Base-by-base conservation (phyloP, 768 basidiomycete genomes). In the Candolleomyces eurysporus region DNA sequence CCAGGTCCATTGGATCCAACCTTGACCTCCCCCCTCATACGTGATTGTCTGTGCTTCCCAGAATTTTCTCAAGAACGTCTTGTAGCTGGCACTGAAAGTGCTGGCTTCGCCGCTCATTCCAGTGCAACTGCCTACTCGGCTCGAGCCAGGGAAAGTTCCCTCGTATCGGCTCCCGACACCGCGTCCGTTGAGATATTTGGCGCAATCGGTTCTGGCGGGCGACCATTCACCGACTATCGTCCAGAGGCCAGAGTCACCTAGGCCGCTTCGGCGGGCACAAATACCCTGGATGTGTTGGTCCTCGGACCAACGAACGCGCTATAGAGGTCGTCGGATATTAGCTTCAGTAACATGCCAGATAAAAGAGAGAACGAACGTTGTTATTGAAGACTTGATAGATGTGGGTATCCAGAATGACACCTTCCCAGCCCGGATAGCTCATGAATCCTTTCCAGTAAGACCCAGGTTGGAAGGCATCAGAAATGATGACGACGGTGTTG, bases 211-310 rank as follows among this genome's bases (percentile, higher is more conserved):
- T 54, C 79, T 72, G 5, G 89, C 89, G 4, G 90, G 82, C 0
- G 88, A 84, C 88, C 91, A 96, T 75, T 96, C 94, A 43, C 93
- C 94, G 32, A 95, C 91, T 48, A 94, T 77, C 16, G 84, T 80
- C 92, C 90, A 92, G 32, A 95, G 79, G 31, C 84, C 79, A 65
- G 84, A 86, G 17, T 68, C 68, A 0, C 81, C 71, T 13, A 92
- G 77, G 5, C 73, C 67, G 8, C 75, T 70, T 16, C 73, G 77
- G 22, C 74, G 71, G 50, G 63, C 61, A 66, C 92, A 93, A 3
- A 86, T 86, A 1, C 75, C 68, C 43, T 71, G 57, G 57, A 92
- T 89, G 64, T 91, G 90, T 55, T 86, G 71, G 26, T 75, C 68
- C 55, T 82, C 61, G 60, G 53, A 71, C 73, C 71, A 77, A 75